These are phyloP conservation scores for Suillus luteus DNA, from an alignment of 768 basidiomycete genomes.

Conservation along the genomic window DNA sequence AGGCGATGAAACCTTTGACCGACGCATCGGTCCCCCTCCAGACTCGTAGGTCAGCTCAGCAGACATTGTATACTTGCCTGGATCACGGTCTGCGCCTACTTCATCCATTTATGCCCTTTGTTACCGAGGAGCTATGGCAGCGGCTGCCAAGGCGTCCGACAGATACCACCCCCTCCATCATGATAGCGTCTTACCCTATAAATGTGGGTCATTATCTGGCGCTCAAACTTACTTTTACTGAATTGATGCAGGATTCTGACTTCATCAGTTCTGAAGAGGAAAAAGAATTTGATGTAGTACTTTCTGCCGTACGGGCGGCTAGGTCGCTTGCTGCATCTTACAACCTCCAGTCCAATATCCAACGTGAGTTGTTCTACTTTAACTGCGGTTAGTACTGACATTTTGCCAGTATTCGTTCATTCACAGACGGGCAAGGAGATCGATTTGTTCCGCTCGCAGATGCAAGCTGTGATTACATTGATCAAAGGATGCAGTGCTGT, in stretches of 20 bases:
- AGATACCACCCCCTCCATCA: slow-evolving; percentile 84
- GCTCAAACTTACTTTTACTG: neutral
- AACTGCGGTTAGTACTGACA: slow-evolving; percentile 8
- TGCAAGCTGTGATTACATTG: slow-evolving; percentile 73
- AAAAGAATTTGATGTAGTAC: slow-evolving; percentile 83
- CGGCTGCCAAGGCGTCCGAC: slow-evolving; percentile 84
- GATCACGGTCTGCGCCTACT: slow-evolving; percentile 87
- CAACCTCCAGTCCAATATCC: slow-evolving; percentile 82
- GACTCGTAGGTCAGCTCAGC: slow-evolving; percentile 81
- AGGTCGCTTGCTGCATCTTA: slow-evolving; percentile 89
- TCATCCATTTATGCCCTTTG: slow-evolving; percentile 99
- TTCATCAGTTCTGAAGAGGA: slow-evolving; percentile 75
- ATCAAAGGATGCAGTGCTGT: slow-evolving; percentile 87
- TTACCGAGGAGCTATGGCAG: slow-evolving; percentile 99
- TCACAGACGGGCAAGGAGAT: slow-evolving; percentile 64
- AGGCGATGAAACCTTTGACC: slow-evolving; percentile 98
- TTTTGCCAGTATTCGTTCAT: slow-evolving; percentile 70
- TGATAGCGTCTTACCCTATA: slow-evolving; percentile 84
- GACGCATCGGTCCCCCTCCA: slow-evolving; percentile 68
- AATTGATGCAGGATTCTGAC: slow-evolving; percentile 49
- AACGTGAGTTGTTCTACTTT: slow-evolving; percentile 49
- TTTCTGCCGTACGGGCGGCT: slow-evolving; percentile 73
- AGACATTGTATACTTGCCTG: slow-evolving; percentile 93
- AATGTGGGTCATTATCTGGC: slow-evolving; percentile 50
- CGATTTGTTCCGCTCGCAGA: slow-evolving; percentile 68